Evolutionary conservation across 148 eudicot genomes (phyloP).

Genomic region (Agrostemma githago): DNA sequence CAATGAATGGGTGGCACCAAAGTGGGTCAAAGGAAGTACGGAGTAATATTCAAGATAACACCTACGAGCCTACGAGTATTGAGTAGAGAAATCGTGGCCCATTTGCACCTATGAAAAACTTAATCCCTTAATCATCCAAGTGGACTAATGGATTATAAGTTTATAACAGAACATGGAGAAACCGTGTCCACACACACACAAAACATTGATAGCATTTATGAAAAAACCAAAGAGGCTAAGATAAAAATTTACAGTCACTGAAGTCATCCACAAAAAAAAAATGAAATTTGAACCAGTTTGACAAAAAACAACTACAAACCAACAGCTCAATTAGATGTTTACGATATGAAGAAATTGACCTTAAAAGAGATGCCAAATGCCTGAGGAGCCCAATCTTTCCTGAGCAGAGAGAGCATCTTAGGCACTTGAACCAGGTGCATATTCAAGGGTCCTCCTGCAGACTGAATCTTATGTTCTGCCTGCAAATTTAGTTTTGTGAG

Average conservation of each 20-base stretch:
- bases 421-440: slow-evolving; percentile 96
- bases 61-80: too few relatives aligned
- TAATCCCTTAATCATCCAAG: neutral
- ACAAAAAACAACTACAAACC: slow-evolving; percentile 6
- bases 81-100: too few relatives aligned
- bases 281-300: neutral
- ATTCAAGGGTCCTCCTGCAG: slow-evolving; percentile 88
- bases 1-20: too few relatives aligned
- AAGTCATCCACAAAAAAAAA: neutral
- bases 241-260: neutral
- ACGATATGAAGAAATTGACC: slow-evolving; percentile 37
- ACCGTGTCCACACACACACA: neutral
- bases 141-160: too few relatives aligned
- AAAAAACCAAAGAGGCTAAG: neutral
- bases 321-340: neutral
- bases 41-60: neutral
- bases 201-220: too few relatives aligned
- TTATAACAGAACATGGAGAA: slow-evolving; percentile 1
- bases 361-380: slow-evolving; percentile 93
- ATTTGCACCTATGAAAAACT: neutral
- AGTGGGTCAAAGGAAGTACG: too few relatives aligned
- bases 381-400: slow-evolving; percentile 80
- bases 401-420: slow-evolving; percentile 89
- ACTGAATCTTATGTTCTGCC: slow-evolving; percentile 94
- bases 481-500: slow-evolving; percentile 27